Evolutionary conservation across 2,329 filamentous ascomycete genomes (phyloP).

Genomic region (Colletotrichum spaethianum): DNA sequence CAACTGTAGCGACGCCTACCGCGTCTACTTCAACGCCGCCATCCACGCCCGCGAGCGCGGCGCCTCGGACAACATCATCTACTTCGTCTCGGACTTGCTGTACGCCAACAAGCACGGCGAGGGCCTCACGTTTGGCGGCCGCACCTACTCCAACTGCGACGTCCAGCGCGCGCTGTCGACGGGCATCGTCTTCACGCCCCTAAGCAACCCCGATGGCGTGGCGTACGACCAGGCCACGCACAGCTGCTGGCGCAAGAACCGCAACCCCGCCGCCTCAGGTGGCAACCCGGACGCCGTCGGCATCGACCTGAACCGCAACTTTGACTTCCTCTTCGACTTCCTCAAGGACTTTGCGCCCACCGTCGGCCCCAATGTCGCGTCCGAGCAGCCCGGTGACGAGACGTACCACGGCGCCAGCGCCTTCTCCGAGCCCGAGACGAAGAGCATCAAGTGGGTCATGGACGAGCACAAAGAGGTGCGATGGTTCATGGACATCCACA

Average conservation of each 20-base stretch:
- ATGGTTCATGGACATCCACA: constrained; percentile 74
- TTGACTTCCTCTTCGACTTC: constrained; percentile 71
- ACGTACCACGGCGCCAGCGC: constrained; percentile 65
- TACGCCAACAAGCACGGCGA: constrained; percentile 64
- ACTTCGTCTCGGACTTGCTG: constrained; percentile 71
- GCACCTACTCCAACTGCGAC: constrained; percentile 65
- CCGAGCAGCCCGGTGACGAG: constrained; percentile 59
- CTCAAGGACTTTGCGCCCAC: constrained; percentile 56
- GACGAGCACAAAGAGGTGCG: constrained; percentile 63
- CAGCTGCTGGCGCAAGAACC: constrained; percentile 71
- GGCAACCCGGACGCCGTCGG: constrained; percentile 54
- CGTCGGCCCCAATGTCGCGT: constrained; percentile 57
- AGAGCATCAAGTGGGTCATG: constrained; percentile 67
- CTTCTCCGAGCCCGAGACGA: constrained; percentile 70
- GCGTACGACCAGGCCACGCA: constrained; percentile 67
- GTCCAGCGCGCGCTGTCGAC: constrained; percentile 65
- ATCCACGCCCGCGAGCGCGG: constrained; percentile 73
- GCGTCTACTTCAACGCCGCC: constrained; percentile 67
- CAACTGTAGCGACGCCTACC: constrained; percentile 53
- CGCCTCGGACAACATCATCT: constrained; percentile 68
- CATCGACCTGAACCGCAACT: constrained; percentile 70
- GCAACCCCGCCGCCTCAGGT: constrained; percentile 58
- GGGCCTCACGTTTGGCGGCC: constrained; percentile 66
- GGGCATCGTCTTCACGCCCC: constrained; percentile 67
- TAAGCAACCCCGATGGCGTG: constrained; percentile 68